These are phyloP conservation scores for Sporobolomyces phaffii DNA, from an alignment of 768 basidiomycete species.

Conservation along the genomic window DNA sequence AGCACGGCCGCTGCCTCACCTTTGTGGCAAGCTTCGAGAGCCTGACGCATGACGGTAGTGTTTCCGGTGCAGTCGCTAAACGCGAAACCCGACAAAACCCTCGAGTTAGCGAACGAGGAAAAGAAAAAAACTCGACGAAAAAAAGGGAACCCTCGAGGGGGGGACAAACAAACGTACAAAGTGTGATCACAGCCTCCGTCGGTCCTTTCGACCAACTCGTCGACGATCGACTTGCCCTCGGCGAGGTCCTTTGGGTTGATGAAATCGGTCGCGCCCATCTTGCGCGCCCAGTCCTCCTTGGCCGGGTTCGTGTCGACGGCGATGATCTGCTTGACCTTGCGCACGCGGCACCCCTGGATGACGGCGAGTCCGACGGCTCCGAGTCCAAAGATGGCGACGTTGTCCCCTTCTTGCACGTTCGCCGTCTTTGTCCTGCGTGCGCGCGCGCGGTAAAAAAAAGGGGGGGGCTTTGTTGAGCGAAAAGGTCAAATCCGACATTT, in stretches of 20 bases:
- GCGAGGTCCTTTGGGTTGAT: constrained; percentile 70
- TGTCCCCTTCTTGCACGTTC: constrained; percentile 60
- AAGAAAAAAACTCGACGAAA: not conserved
- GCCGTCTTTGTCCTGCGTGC: constrained; percentile 41
- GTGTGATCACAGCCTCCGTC: constrained; percentile 97
- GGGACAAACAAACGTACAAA: constrained; percentile 50
- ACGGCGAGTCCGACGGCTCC: constrained; percentile 90
- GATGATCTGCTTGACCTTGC: constrained; percentile 81
- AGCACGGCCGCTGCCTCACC: constrained; percentile 55
- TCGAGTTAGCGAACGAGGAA: not conserved
- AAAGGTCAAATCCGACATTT: no score
- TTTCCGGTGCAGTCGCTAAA: constrained; percentile 84
- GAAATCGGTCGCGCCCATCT: constrained; percentile 94
- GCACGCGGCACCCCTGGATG: constrained; percentile 67
- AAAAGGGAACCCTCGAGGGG: no score
- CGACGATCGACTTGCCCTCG: constrained; percentile 77
- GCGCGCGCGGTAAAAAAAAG: not conserved
- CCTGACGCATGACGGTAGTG: constrained; percentile 52
- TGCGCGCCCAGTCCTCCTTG: constrained; percentile 80
- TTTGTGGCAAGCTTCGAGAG: constrained; percentile 98
- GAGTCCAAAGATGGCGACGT: constrained; percentile 90
- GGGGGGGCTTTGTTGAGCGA: not conserved
- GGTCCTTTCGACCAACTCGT: constrained; percentile 81
- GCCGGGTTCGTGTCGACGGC: constrained; percentile 75
- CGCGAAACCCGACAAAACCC: no score